Percentiles rank a stretch among this genome's conserved stretches.
These are phyloP conservation scores for Alternaria metachromatica DNA, from an alignment of 2,329 filamentous ascomycete genomes.

Conservation along the genomic window DNA sequence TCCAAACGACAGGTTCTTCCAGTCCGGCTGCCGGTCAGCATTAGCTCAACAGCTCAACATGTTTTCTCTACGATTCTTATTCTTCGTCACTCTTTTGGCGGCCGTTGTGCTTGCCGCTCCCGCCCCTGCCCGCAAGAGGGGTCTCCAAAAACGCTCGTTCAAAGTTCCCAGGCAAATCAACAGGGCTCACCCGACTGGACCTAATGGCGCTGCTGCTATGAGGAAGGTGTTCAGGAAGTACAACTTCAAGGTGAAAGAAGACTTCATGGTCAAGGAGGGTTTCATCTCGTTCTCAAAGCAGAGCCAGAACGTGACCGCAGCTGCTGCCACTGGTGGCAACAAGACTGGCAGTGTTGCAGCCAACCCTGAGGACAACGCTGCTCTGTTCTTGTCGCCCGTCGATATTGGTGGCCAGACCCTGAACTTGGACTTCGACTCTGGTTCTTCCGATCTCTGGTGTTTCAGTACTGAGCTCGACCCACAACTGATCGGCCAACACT, in stretches of 20 bases:
- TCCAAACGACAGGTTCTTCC: constrained; percentile 23
- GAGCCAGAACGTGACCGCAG: constrained; percentile 31
- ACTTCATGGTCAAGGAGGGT: constrained; percentile 30
- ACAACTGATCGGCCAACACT: constrained; percentile 58
- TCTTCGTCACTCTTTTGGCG: constrained; percentile 58
- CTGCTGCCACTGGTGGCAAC: constrained; percentile 26
- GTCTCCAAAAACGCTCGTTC: constrained; percentile 64
- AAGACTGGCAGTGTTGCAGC: constrained; percentile 67
- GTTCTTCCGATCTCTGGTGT: constrained; percentile 77
- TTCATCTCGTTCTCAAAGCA: constrained; percentile 49
- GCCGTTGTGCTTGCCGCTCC: constrained; percentile 58
- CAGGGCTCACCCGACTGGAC: constrained; percentile 56
- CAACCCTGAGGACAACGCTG: constrained; percentile 69
- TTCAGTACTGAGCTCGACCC: constrained; percentile 67
- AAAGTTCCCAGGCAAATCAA: constrained; percentile 66
- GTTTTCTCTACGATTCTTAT: constrained; percentile 45
- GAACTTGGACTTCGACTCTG: constrained; percentile 77
- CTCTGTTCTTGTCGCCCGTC: constrained; percentile 73
- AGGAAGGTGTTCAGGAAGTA: constrained; percentile 73
- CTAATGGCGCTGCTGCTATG: constrained; percentile 67
- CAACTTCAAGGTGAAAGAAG: constrained; percentile 50
- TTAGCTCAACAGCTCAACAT: constrained; percentile 44
- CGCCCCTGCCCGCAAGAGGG: constrained; percentile 36
- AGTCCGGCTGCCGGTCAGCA: constrained; percentile 50
- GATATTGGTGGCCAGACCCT: constrained; percentile 72